Conservation (phyloP, 805 yeast species). For the Candida boleticola region DNA sequence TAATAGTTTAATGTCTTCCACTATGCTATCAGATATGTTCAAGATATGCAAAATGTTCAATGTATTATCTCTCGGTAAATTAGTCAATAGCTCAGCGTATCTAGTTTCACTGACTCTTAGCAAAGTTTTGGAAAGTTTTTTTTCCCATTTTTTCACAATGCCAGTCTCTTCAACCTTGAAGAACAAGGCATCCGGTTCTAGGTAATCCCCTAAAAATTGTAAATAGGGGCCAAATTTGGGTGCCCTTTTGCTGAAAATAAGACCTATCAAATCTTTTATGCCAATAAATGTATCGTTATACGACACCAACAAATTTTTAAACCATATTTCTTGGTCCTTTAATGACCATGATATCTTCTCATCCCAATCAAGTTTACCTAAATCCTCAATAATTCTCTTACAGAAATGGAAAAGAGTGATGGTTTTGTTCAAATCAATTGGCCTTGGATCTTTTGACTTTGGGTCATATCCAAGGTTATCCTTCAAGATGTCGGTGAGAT, state of each 20-base stretch:
- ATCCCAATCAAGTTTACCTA: slow-evolving; percentile 28
- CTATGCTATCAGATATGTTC: slow-evolving; percentile 53
- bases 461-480: slow-evolving; percentile 21
- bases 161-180: slow-evolving; percentile 31
- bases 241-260: slow-evolving; percentile 36
- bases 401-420: slow-evolving; percentile 26
- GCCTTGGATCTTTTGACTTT: slow-evolving; percentile 23
- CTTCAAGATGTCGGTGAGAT: slow-evolving; percentile 27
- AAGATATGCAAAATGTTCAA: slow-evolving; percentile 55
- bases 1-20: slow-evolving; percentile 46
- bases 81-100: slow-evolving; percentile 38
- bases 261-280: slow-evolving; percentile 41
- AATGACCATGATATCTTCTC: slow-evolving; percentile 31
- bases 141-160: slow-evolving; percentile 47
- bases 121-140: slow-evolving; percentile 31
- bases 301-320: slow-evolving; percentile 40
- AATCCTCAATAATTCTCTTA: slow-evolving; percentile 29
- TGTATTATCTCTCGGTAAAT: slow-evolving; percentile 58
- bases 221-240: slow-evolving; percentile 61
- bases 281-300: slow-evolving; percentile 47
- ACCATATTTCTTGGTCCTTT: slow-evolving; percentile 52
- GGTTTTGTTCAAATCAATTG: slow-evolving; percentile 28
- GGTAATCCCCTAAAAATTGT: slow-evolving; percentile 45
- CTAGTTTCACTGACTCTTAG: slow-evolving; percentile 35
- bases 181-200: slow-evolving; percentile 49